Evolutionary conservation across 23 red algal species (phyloP), one percentile per base, ranked within the genome.

Genomic region (Gracilaria domingensis): DNA sequence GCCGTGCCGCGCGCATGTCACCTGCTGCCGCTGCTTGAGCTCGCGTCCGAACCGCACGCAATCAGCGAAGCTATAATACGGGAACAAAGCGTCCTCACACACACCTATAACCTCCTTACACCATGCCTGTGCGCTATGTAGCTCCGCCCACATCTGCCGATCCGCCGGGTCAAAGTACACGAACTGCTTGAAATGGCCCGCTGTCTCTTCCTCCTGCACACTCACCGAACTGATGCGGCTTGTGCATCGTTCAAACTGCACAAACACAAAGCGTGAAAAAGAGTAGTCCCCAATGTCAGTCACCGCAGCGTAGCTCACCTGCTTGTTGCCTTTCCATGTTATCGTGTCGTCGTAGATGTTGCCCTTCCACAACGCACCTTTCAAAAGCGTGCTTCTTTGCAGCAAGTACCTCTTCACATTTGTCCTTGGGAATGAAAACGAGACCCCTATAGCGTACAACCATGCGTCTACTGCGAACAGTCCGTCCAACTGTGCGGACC

Each of bases 211-310:
- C 48, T 75, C 66, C 28, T 76, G 84, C 48, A 78, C 54, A 0
- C 40, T 36, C 29, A 88, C 55, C 9, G 42, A 58, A 0, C 35
- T 17, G 4, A 88, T 59, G 23, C 84, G 65, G 4, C 25, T 12
- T 23, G 67, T 60, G 45, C 84, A 75, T 18, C 70, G 13, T 40
- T 88, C 84, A 61, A 88, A 88, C 40, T 32, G 35, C 30, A 77
- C 64, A 25, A 88, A 88, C 34, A 54, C 84, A 4, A 78, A 23
- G 16, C 66, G 48, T 16, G 26, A 58, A 6, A 75, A 77, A 8
- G 71, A 88, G 32, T 13, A 58, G 17, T 75, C 48, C 16, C 84
- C 84, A 2, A 59, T 30, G 44, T 62, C 14, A 4, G 37, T 24
- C 32, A 66, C 54, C 8, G 36, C 29, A 1, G 55, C 47, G 53